These are phyloP conservation scores for Pseudonectria buxi DNA, from an alignment of 2,329 filamentous ascomycete species.

Conservation along the genomic window DNA sequence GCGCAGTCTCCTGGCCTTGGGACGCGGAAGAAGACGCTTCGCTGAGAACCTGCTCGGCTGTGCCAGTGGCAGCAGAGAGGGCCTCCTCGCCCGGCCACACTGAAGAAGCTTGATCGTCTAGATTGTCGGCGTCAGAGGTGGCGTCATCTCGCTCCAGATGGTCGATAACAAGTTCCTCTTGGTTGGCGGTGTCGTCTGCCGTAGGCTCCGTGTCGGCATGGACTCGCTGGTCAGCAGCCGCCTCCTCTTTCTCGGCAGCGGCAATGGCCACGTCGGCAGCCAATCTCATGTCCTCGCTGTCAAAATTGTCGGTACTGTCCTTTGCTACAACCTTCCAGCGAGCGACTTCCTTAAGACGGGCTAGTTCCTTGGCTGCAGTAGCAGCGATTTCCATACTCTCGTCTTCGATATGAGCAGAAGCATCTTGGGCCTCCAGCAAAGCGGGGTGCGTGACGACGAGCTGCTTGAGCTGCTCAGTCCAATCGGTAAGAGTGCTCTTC, in stretches of 20 bases:
- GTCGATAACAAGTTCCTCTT: constrained; percentile 10
- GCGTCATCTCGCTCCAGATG: constrained; percentile 1
- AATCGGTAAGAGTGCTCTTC: constrained; percentile 74
- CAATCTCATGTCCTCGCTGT: constrained; percentile 55
- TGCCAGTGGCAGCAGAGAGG: constrained; percentile 5
- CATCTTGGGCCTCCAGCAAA: constrained; percentile 60
- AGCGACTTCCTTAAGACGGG: constrained; percentile 73
- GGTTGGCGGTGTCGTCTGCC: constrained; percentile 24
- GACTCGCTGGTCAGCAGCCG: constrained; percentile 21
- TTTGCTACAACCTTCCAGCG: constrained; percentile 72
- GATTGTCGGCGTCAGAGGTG: constrained; percentile 6
- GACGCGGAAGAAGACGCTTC: constrained; percentile 11
- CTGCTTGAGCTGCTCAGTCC: constrained; percentile 74
- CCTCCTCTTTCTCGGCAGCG: constrained; percentile 15
- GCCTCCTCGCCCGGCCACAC: constrained; percentile 9
- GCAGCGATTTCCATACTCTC: constrained; percentile 76
- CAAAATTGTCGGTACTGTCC: constrained; percentile 74
- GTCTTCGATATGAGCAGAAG: constrained; percentile 64
- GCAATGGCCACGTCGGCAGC: constrained; percentile 37
- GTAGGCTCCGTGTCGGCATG: constrained; percentile 17
- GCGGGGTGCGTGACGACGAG: constrained; percentile 68
- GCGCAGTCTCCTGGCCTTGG: constrained; percentile 9
- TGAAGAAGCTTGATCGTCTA: constrained; percentile 5
- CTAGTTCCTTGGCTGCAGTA: constrained; percentile 71
- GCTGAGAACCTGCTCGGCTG: constrained; percentile 7